phyloP scores from a whole-genome alignment of 371 early-diverging fungal genomes.

The Mucor circinelloides region DNA sequence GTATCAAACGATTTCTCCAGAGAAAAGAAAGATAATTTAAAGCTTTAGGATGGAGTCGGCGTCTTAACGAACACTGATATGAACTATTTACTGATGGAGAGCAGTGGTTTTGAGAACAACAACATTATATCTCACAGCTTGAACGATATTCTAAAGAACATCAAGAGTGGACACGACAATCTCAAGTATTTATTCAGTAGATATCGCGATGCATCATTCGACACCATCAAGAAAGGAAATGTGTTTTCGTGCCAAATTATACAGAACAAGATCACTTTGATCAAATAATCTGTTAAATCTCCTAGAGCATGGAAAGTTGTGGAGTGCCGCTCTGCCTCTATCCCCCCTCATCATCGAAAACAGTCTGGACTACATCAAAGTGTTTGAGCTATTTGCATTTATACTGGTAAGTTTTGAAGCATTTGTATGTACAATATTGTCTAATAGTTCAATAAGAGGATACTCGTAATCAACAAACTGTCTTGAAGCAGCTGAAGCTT shows the following conservation, averaged over 20 bases:
- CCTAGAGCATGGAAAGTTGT: background rate
- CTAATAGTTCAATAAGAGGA: conserved; percentile 9
- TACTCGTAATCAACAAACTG: conserved; percentile 5
- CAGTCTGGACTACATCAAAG: background rate
- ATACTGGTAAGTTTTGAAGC: conserved; percentile 4
- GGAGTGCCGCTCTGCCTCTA: background rate
- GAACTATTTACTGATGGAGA: conserved; percentile 12
- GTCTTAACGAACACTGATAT: background rate
- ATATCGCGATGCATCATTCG: conserved; percentile 18
- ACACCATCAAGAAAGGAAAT: conserved; percentile 17
- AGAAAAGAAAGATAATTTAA: conserved; percentile 14
- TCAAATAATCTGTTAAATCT: conserved; percentile 3
- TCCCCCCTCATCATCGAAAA: background rate
- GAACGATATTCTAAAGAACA: conserved; percentile 19
- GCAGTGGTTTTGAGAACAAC: conserved; percentile 7
- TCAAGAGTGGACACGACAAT: conserved; percentile 23
- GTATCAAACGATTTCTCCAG: conserved; percentile 16
- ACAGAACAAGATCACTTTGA: conserved; percentile 20
- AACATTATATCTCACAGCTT: conserved; percentile 9
- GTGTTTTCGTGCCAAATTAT: conserved; percentile 21
- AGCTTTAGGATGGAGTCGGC: conserved; percentile 18
- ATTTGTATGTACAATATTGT: background rate
- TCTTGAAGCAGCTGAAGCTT: conserved; percentile 10
- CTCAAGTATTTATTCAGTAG: conserved; percentile 17
- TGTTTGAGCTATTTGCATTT: background rate